Evolutionary conservation across 2,329 filamentous ascomycete genomes (phyloP).

Genomic region (Pestalotiopsis sp.): DNA sequence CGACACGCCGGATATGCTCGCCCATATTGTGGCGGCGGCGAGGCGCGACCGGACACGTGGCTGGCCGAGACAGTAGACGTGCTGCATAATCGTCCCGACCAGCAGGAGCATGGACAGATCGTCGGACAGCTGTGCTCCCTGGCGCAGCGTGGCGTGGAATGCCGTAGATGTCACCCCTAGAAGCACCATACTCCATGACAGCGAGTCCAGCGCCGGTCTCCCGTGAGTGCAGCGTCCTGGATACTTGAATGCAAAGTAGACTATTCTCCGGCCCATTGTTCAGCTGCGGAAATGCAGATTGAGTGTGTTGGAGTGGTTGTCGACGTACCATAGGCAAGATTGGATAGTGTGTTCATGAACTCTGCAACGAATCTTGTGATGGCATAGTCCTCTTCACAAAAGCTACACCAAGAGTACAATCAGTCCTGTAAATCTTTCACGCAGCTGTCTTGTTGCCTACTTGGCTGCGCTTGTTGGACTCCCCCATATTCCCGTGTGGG

Average conservation of each 20-base stretch:
- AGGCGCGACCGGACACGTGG: constrained; percentile 32
- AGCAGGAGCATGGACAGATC: constrained; percentile 63
- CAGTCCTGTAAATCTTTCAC: background rate
- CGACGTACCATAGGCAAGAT: constrained; percentile 47
- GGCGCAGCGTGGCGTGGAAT: constrained; percentile 48
- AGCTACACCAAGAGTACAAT: constrained; percentile 24
- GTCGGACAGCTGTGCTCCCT: constrained; percentile 49
- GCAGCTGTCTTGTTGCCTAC: constrained; percentile 25
- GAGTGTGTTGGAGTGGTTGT: too few species aligned
- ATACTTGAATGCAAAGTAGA: constrained; percentile 43
- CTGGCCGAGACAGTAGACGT: constrained; percentile 47
- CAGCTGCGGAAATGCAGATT: background rate
- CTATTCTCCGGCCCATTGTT: constrained; percentile 25
- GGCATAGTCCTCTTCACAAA: constrained; percentile 54
- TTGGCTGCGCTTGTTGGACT: constrained; percentile 42
- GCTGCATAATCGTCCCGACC: constrained; percentile 53
- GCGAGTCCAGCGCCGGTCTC: constrained; percentile 35
- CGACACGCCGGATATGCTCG: constrained; percentile 42
- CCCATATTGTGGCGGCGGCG: constrained; percentile 39
- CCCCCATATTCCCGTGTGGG: constrained; percentile 38
- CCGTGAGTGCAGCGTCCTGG: constrained; percentile 26
- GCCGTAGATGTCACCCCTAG: constrained; percentile 45
- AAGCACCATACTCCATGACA: constrained; percentile 41
- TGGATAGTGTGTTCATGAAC: constrained; percentile 55
- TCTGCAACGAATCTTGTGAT: constrained; percentile 54